phyloP scores from a whole-genome alignment of 192 early-diverging fungal species.

The Paraglomus occultum region DNA sequence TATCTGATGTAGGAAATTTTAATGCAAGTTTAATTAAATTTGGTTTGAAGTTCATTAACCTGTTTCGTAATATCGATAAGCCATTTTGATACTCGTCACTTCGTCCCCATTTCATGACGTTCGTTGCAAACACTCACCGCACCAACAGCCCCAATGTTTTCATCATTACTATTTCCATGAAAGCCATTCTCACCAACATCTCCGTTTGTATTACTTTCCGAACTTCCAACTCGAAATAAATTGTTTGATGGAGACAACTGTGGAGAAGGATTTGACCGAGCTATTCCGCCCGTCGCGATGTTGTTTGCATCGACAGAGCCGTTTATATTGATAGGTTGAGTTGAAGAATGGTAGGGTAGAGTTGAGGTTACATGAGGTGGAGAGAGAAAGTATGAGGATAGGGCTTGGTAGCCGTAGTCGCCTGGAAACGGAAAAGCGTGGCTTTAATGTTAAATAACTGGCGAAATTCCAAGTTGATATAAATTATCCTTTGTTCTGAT shows the following conservation, averaged over 20 bases:
- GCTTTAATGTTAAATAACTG: not conserved
- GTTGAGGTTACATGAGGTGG: constrained; percentile 29
- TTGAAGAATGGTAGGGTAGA: constrained; percentile 32
- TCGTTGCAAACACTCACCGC: constrained; percentile 33
- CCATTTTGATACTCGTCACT: not conserved
- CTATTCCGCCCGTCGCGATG: no score
- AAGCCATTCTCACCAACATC: constrained; percentile 19
- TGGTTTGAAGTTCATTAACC: no score
- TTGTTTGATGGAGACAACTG: constrained; percentile 23
- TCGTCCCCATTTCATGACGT: not conserved
- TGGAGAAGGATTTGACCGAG: constrained; percentile 28
- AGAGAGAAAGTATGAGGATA: constrained; percentile 60
- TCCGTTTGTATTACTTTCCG: not conserved
- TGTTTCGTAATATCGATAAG: no score
- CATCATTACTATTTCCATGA: constrained; percentile 33
- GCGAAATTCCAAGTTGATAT: not conserved
- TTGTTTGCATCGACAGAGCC: constrained; percentile 30
- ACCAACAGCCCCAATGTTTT: constrained; percentile 39
- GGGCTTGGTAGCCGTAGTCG: constrained; percentile 62
- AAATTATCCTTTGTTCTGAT: not conserved
- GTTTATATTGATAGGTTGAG: constrained; percentile 17
- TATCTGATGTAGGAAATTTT: constrained; percentile 30
- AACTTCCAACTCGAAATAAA: no score
- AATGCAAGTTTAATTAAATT: no score
- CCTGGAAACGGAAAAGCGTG: not conserved